Conservation (phyloP, 2,329 filamentous ascomycete species). For the Didymella lethalis region DNA sequence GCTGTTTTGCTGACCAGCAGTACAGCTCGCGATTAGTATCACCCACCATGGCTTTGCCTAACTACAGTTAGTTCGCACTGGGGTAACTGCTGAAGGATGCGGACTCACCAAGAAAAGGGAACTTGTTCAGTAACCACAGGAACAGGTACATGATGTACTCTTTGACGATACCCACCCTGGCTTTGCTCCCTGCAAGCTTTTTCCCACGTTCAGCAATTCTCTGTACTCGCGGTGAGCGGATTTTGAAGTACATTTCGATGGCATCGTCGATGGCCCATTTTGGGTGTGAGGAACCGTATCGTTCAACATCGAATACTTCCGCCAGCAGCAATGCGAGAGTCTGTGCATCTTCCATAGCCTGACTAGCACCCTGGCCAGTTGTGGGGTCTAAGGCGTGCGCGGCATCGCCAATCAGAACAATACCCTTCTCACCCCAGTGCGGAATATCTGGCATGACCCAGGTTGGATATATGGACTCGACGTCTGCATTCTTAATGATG, state of each 20-base stretch:
- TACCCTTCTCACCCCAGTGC: slow-evolving; percentile 57
- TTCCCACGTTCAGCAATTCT: slow-evolving; percentile 31
- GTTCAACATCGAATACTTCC: slow-evolving; percentile 10
- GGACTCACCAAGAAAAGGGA: slow-evolving; percentile 1
- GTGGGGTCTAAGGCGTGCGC: slow-evolving; percentile 64
- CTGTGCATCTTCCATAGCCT: slow-evolving; percentile 65
- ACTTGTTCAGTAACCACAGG: slow-evolving; percentile 2
- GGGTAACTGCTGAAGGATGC: not conserved
- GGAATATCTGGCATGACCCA: slow-evolving; percentile 59
- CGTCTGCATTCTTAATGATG: not conserved
- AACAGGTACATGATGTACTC: slow-evolving; percentile 6
- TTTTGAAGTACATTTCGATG: slow-evolving; percentile 28
- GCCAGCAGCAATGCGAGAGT: slow-evolving; percentile 54
- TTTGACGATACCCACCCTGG: slow-evolving; percentile 20
- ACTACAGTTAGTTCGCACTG: not conserved
- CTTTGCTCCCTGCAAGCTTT: slow-evolving; percentile 29
- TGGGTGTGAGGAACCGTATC: not conserved
- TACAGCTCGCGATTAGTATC: not conserved
- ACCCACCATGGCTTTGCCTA: not conserved
- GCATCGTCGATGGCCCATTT: slow-evolving; percentile 10
- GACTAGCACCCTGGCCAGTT: slow-evolving; percentile 63
- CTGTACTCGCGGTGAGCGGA: slow-evolving; percentile 30
- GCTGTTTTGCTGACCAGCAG: slow-evolving; percentile 1
- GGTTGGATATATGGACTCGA: slow-evolving; percentile 54
- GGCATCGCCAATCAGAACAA: slow-evolving; percentile 65